phyloP scores from a whole-genome alignment of 371 early-diverging fungal genomes.

The Basidiobolus meristosporus region DNA sequence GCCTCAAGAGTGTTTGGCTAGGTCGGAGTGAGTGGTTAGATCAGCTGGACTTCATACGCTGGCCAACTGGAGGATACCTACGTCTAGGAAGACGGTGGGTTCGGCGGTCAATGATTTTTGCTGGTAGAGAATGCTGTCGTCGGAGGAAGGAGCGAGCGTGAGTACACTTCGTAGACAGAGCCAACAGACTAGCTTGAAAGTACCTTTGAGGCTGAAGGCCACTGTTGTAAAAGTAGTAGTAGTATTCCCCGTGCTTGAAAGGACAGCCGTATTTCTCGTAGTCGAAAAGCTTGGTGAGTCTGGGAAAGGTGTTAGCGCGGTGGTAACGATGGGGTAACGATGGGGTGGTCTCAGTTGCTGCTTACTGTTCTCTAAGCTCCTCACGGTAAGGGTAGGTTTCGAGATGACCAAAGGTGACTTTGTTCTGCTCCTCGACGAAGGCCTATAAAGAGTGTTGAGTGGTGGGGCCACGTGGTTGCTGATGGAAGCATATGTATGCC shows the following conservation, averaged over 20 bases:
- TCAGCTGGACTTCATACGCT: too few species aligned
- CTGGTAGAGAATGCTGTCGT: conserved; percentile 16
- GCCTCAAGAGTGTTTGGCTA: conserved; percentile 9
- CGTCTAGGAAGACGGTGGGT: conserved; percentile 21
- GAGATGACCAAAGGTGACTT: conserved; percentile 8
- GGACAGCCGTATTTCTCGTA: conserved; percentile 27
- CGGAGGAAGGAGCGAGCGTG: background rate
- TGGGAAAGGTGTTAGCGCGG: background rate
- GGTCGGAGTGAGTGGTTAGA: background rate
- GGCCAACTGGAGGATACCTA: too few species aligned
- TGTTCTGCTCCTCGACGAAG: conserved; percentile 16
- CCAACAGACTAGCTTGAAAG: too few species aligned
- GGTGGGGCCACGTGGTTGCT: conserved; percentile 1
- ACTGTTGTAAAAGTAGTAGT: conserved; percentile 39
- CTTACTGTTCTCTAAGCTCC: conserved; percentile 14
- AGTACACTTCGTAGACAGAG: too few species aligned
- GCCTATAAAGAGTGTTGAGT: conserved; percentile 2
- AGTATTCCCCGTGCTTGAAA: conserved; percentile 23
- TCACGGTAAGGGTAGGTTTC: conserved; percentile 11
- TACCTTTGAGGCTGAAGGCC: conserved; percentile 38
- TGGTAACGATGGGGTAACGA: conserved; percentile 4
- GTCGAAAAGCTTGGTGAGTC: conserved; percentile 12
- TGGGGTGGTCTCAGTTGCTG: background rate
- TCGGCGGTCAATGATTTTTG: conserved; percentile 10
- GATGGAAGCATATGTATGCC: background rate